phyloP scores from a whole-genome alignment of 495 filamentous ascomycete species.

The Jackrogersella multiformis region DNA sequence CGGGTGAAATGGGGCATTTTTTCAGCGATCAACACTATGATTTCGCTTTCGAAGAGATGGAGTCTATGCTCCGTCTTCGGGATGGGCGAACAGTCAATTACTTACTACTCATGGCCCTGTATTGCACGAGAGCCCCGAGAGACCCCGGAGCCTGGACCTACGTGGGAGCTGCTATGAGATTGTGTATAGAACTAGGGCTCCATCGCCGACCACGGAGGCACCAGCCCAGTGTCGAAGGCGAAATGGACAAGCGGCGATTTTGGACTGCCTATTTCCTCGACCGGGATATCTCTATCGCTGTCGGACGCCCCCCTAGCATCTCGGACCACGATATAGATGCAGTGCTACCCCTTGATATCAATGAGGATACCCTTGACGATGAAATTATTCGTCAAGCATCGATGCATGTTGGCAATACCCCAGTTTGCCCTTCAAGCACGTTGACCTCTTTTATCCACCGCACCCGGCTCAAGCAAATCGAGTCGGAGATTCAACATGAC shows the following conservation, averaged over 20 bases:
- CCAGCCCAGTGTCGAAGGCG: slow-evolving; percentile 56
- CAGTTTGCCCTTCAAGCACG: slow-evolving; percentile 50
- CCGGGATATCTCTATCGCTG: slow-evolving; percentile 61
- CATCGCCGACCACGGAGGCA: slow-evolving; percentile 59
- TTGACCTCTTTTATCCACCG: slow-evolving; percentile 62
- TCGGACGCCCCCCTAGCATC: slow-evolving; percentile 63
- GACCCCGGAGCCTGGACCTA: slow-evolving; percentile 47
- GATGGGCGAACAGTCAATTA: slow-evolving; percentile 47
- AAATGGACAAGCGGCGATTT: slow-evolving; percentile 63
- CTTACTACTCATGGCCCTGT: slow-evolving; percentile 43
- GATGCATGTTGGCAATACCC: slow-evolving; percentile 39
- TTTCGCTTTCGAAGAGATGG: slow-evolving; percentile 40
- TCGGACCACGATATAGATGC: slow-evolving; percentile 65
- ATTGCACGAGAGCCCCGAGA: slow-evolving; percentile 44
- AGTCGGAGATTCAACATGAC: slow-evolving; percentile 64
- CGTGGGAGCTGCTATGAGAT: slow-evolving; percentile 61
- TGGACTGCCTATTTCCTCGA: slow-evolving; percentile 66
- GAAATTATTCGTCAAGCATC: slow-evolving; percentile 48
- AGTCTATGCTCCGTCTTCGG: slow-evolving; percentile 40
- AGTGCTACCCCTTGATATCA: slow-evolving; percentile 55
- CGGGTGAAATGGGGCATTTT: slow-evolving; percentile 44
- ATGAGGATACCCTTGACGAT: slow-evolving; percentile 59
- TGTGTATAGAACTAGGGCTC: slow-evolving; percentile 64
- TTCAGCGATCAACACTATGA: slow-evolving; percentile 47
- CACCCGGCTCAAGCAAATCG: slow-evolving; percentile 61